Evolutionary conservation across 129 eudicot genomes (phyloP).

Genomic region (Tanacetum coccineum): DNA sequence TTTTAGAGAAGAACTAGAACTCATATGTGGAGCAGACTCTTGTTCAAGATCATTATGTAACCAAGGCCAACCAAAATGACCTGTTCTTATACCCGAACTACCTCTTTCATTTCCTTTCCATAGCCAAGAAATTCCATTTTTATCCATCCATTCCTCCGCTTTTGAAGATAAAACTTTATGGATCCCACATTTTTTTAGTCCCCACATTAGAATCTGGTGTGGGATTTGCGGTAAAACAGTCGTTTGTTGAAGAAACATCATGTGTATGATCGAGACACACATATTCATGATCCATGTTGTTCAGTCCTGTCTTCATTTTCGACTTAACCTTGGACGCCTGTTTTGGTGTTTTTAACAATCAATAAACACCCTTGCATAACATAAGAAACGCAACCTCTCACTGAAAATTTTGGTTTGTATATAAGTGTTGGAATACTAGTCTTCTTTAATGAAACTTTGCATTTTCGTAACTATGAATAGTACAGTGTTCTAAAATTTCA

Average conservation of each 20-base stretch:
- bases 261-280: no score
- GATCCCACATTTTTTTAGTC: constrained; percentile 42
- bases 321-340: no score
- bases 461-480: no score
- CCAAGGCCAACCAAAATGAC: constrained; percentile 15
- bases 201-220: background rate
- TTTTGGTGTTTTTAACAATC: background rate
- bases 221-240: no score
- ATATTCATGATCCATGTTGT: no score
- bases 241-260: no score
- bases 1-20: constrained; percentile 4
- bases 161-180: constrained; percentile 51
- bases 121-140: constrained; percentile 6
- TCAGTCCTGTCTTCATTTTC: constrained; percentile 27
- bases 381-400: background rate
- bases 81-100: background rate
- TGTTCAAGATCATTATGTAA: constrained; percentile 8
- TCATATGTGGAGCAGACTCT: constrained; percentile 6
- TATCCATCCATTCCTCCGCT: constrained; percentile 64
- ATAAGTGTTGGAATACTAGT: no score
- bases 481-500: no score
- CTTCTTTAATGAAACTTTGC: no score
- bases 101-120: constrained; percentile 5
- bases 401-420: no score
- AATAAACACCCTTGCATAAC: background rate